A percentile compares a stretch with the other conserved stretches of the same genome.
Conservation (phyloP, 2,329 filamentous ascomycete species). For the Sporothrix schenckii region DNA sequence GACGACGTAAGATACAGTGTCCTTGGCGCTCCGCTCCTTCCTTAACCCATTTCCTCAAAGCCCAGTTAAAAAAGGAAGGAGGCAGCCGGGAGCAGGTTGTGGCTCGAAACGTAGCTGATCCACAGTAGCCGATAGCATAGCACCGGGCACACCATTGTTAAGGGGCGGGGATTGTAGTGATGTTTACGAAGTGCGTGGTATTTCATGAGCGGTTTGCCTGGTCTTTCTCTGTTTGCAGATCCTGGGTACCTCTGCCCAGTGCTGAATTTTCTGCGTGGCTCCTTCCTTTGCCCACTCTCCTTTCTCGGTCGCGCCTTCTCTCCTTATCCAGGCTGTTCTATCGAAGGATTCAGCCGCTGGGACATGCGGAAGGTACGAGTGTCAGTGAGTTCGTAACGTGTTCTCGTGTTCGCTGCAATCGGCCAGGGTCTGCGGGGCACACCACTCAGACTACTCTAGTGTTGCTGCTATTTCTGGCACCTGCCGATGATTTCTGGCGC, state of each 20-base stretch:
- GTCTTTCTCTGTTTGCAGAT: background rate
- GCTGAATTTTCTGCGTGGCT: background rate
- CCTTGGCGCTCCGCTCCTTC: constrained; percentile 2
- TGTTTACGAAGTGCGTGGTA: constrained; percentile 18
- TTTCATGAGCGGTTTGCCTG: background rate
- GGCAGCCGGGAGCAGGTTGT: constrained; percentile 21
- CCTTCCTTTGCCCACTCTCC: background rate
- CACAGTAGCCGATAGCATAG: constrained; percentile 5
- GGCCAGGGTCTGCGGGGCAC: constrained; percentile 13
- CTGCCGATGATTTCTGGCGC: background rate
- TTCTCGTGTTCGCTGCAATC: background rate
- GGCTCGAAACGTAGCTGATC: constrained; percentile 13
- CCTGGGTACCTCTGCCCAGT: background rate
- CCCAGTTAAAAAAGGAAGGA: constrained; percentile 8
- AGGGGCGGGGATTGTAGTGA: background rate
- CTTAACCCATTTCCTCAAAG: background rate
- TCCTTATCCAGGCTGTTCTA: background rate
- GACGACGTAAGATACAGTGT: background rate
- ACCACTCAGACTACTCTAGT: no score
- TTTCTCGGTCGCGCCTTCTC: background rate
- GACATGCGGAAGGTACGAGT: constrained; percentile 11
- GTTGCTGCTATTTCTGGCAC: constrained; percentile 17
- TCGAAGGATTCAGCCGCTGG: constrained; percentile 24
- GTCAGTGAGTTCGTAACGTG: background rate
- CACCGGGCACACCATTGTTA: constrained; percentile 2